Evolutionary conservation across 1,284 basidiomycete species (phyloP).

Genomic region (Malassezia furfur): DNA sequence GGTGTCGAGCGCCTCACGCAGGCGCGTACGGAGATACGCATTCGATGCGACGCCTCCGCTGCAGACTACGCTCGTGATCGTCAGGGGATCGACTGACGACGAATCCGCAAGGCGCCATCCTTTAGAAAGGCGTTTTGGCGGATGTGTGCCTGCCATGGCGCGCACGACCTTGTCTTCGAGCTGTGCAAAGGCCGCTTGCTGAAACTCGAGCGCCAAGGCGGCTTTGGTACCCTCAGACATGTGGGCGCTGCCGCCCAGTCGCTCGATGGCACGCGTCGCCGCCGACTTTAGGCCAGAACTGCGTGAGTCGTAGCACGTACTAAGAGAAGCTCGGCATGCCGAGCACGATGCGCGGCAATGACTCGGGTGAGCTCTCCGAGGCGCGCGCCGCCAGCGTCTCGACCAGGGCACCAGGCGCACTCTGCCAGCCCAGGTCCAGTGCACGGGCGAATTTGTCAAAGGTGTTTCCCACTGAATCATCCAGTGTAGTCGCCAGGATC

Average conservation of each 20-base stretch:
- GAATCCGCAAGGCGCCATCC: slow-evolving; percentile 16
- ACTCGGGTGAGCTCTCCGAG: background rate
- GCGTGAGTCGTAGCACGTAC: slow-evolving; percentile 8
- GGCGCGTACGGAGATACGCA: slow-evolving; percentile 22
- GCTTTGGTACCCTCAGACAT: slow-evolving; percentile 1
- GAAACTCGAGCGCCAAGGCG: slow-evolving; percentile 28
- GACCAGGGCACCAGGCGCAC: slow-evolving; percentile 35
- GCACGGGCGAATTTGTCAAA: slow-evolving; percentile 42
- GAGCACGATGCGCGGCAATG: slow-evolving; percentile 27
- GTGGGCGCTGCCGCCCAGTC: background rate
- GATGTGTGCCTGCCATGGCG: background rate
- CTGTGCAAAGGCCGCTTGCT: slow-evolving; percentile 34
- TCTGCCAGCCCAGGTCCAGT: slow-evolving; percentile 35
- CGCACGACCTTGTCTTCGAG: slow-evolving; percentile 37
- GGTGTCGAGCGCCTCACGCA: slow-evolving; percentile 21
- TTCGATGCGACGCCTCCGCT: slow-evolving; percentile 46
- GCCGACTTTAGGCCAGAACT: slow-evolving; percentile 35
- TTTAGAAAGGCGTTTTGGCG: background rate
- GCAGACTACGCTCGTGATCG: slow-evolving; percentile 31
- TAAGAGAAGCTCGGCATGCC: slow-evolving; percentile 34
- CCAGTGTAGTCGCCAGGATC: slow-evolving; percentile 34
- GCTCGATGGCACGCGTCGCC: slow-evolving; percentile 21
- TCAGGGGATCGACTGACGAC: background rate
- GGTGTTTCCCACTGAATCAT: slow-evolving; percentile 44
- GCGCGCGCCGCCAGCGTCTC: slow-evolving; percentile 22